Conservation (phyloP, 139 green algal species). For the Coelastrella sp. region DNA sequence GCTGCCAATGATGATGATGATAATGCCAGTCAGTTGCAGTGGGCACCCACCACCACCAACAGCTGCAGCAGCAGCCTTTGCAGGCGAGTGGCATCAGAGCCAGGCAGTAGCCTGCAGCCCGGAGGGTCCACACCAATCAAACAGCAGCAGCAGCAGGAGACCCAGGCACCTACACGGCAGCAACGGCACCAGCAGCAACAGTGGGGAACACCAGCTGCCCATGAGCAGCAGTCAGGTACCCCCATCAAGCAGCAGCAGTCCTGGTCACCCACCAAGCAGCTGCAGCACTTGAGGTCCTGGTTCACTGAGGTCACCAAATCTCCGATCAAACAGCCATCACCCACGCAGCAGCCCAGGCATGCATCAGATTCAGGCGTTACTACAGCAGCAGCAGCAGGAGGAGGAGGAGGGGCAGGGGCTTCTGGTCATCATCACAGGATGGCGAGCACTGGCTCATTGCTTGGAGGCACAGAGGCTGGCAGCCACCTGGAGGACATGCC, state of each 20-base stretch:
- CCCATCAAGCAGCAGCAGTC: neutral
- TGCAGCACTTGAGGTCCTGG: slow-evolving; percentile 1
- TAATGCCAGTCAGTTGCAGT: neutral
- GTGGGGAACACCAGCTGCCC: neutral
- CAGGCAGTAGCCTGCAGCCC: neutral
- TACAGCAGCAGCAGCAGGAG: slow-evolving; percentile 25
- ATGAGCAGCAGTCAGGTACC: neutral
- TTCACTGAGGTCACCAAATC: neutral
- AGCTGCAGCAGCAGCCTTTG: slow-evolving; percentile 20
- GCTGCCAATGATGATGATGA: neutral
- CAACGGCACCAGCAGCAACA: neutral
- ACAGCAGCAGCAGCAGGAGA: neutral
- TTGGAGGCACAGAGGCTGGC: neutral
- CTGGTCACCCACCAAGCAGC: neutral
- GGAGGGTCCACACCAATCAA: too few relatives aligned
- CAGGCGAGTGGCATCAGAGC: neutral
- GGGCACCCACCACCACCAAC: neutral
- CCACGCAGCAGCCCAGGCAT: neutral
- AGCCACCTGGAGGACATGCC: neutral
- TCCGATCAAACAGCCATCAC: neutral
- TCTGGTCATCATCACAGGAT: neutral
- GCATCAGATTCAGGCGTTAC: neutral
- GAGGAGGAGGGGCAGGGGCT: neutral
- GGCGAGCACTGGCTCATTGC: neutral
- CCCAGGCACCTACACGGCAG: neutral